A percentile compares a stretch with the other conserved stretches of the same genome.
These are phyloP conservation scores for Papiliotrema terrestris DNA, from an alignment of 1,284 basidiomycete species.

Conservation along the genomic window DNA sequence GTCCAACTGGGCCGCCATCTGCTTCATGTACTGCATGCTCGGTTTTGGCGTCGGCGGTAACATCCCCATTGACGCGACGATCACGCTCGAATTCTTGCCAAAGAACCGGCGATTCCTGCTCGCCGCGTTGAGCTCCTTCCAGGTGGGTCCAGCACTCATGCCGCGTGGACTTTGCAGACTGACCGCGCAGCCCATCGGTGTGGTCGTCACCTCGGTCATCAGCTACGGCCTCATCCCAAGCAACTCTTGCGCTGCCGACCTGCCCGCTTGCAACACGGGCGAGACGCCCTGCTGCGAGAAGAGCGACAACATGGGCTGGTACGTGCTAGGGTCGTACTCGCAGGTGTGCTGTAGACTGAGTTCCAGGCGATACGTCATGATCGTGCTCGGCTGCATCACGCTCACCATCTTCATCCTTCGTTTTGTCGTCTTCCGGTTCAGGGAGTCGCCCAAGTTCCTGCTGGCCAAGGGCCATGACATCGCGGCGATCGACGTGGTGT, in stretches of 20 bases:
- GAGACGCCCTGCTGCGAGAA: conserved; percentile 52
- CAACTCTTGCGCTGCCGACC: conserved; percentile 17
- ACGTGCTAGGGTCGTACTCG: conserved; percentile 46
- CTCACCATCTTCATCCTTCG: conserved; percentile 57
- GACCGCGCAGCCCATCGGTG: conserved; percentile 38
- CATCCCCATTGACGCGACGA: conserved; percentile 63
- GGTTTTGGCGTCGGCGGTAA: conserved; percentile 40
- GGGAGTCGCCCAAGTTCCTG: conserved; percentile 71
- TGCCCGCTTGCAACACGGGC: conserved; percentile 49
- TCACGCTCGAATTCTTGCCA: conserved; percentile 60
- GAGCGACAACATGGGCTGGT: conserved; percentile 60
- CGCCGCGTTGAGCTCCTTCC: conserved; percentile 24
- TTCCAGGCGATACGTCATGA: conserved; percentile 47
- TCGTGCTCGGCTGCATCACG: conserved; percentile 52
- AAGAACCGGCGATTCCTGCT: conserved; percentile 50
- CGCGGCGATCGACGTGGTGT: conserved; percentile 67
- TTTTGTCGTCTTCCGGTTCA: conserved; percentile 66
- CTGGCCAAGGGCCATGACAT: conserved; percentile 67
- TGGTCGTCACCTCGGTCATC: conserved; percentile 58
- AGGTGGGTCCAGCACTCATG: conserved; percentile 1
- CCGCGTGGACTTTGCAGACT: conserved; percentile 28
- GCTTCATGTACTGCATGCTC: conserved; percentile 16
- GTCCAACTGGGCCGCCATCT: conserved; percentile 48
- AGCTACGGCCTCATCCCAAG: conserved; percentile 50
- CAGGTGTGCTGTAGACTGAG: background rate